Base-by-base conservation (phyloP, 2,329 filamentous ascomycete species). In the Pseudocercospora pini-densiflorae region DNA sequence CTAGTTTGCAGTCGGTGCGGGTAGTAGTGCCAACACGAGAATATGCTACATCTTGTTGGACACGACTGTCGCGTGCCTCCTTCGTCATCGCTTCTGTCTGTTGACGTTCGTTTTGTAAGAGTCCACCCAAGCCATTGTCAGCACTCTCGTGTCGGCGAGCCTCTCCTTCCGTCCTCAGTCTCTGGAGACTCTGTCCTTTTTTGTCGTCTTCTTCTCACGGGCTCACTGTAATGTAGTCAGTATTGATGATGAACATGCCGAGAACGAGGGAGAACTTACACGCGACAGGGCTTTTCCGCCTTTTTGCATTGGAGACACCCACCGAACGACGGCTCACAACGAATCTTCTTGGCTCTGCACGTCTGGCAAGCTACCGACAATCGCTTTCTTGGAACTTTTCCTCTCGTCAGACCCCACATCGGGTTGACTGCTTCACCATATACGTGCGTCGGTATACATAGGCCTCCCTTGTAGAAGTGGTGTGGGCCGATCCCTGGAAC, bases 331-430 rank as follows among this genome's bases (percentile, higher is more conserved):
- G 66, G 66, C 55, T 68, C 66, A 49, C 66, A 68, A 57, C 64
- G 60, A 49, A 68, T 64, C 40, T 68, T 68, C 66, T 68, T 68
- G 45, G 62, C 59, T 19, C 66, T 27, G 40, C 66, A 68, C 8
- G 53, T 62, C 23, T 58, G 47, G 36, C 66, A 68, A 21, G 66
- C 66, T 16, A 64, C 60, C n/a, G 63, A 62, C n/a, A 68, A 49
- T n/a, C 66, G 58, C 57, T 68, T 68, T 21, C 66, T 55, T 14
- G 64, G 66, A n/a, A 68, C 62, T 36, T 68, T 68, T 59, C 59
- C 64, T 45, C 61, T 45, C 12, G 66, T 65, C 51, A 68, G 53
- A 36, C 64, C 64, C 60, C 60, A 62, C 60, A 47, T 19, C 1
- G 43, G 43, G 24, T 36, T 53, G 40, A 65, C 45, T 2, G 57